Evolutionary conservation across 108 stramenopile species (phyloP).

Genomic region (Thalassiosira profunda): DNA sequence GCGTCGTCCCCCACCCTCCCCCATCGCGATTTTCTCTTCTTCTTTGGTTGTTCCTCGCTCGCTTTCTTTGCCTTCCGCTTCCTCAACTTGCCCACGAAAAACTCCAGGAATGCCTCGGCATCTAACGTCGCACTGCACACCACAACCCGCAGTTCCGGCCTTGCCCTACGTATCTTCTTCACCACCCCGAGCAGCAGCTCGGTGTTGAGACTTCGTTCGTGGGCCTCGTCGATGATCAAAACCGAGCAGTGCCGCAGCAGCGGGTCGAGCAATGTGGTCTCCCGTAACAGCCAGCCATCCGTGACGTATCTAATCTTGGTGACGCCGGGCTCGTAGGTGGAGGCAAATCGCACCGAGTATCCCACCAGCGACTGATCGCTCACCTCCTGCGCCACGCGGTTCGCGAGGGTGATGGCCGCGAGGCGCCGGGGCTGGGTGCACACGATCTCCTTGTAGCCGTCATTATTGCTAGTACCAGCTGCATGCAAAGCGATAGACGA

Average conservation of each 20-base stretch:
- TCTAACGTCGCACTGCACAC: conserved; percentile 75
- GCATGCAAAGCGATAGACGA: too few relatives aligned
- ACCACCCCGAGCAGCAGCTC: conserved; percentile 98
- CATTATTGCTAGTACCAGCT: too few relatives aligned
- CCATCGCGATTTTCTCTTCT: conserved; percentile 55
- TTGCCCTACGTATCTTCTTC: conserved; percentile 91
- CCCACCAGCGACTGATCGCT: conserved; percentile 76
- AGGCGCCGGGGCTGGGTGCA: conserved; percentile 98
- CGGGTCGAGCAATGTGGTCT: conserved; percentile 90
- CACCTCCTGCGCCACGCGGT: conserved; percentile 91
- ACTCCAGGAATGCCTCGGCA: not conserved
- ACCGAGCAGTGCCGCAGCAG: conserved; percentile 82
- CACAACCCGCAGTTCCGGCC: conserved; percentile 85
- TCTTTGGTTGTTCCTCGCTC: conserved; percentile 41
- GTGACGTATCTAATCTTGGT: conserved; percentile 94
- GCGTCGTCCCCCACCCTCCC: conserved; percentile 42
- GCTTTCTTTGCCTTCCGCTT: conserved; percentile 38
- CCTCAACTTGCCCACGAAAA: not conserved
- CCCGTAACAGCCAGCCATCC: conserved; percentile 98
- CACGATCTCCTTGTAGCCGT: conserved; percentile 70
- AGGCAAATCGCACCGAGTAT: conserved; percentile 97
- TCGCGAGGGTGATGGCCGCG: conserved; percentile 96
- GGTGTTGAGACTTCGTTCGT: conserved; percentile 96
- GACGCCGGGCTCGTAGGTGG: conserved; percentile 60
- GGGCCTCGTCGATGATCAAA: conserved; percentile 97